A percentile compares a stretch with the other conserved stretches of the same genome.
Conservation (phyloP, 108 stramenopile genomes). For the Nitzschia inconspicua region DNA sequence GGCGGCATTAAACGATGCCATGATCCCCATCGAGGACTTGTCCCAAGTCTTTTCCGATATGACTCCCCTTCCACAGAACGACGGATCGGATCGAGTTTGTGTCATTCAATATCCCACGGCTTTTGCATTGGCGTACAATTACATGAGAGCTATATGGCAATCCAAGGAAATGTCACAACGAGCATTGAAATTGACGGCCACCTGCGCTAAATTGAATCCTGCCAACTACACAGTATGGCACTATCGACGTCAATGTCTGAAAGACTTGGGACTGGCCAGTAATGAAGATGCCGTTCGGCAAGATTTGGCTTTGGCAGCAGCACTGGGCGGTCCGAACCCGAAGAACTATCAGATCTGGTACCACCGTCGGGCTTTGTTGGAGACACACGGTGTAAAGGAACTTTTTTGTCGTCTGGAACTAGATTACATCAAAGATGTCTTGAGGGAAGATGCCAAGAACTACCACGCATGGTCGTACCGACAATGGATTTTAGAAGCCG, state of each 20-base stretch:
- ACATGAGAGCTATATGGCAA: constrained; percentile 80
- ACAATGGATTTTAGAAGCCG: constrained; percentile 81
- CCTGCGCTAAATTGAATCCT: constrained; percentile 85
- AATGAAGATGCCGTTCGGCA: constrained; percentile 19
- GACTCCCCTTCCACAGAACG: constrained; percentile 86
- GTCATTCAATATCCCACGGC: constrained; percentile 82
- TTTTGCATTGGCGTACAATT: constrained; percentile 79
- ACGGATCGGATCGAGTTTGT: constrained; percentile 87
- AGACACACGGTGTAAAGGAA: constrained; percentile 33
- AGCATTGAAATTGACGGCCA: constrained; percentile 73
- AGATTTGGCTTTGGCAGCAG: constrained; percentile 73
- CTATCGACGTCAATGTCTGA: constrained; percentile 79
- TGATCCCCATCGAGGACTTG: constrained; percentile 26
- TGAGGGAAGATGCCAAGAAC: constrained; percentile 92
- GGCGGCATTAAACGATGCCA: background rate
- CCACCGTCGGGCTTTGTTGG: constrained; percentile 92
- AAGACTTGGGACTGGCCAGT: background rate
- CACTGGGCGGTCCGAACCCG: constrained; percentile 90
- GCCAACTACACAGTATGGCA: constrained; percentile 99
- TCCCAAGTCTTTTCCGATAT: constrained; percentile 60
- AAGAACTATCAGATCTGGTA: constrained; percentile 99
- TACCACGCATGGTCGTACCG: constrained; percentile 98
- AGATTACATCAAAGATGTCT: constrained; percentile 72
- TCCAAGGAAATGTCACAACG: constrained; percentile 70
- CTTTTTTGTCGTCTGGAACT: constrained; percentile 74